Base-by-base conservation (phyloP, 108 stramenopile species). In the Cyclostephanos tholiformis region DNA sequence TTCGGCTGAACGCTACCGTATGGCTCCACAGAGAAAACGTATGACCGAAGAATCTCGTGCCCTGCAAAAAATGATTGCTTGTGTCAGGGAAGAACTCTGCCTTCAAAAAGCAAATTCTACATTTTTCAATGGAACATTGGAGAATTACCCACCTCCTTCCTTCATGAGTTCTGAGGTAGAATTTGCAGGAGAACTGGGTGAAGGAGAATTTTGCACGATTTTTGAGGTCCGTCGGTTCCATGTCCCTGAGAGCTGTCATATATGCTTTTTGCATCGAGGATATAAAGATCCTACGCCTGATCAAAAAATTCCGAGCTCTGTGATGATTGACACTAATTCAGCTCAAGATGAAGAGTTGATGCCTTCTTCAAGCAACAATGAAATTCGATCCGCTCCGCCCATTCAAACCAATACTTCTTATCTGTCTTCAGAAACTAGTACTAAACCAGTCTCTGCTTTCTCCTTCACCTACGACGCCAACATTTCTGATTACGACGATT, bases 181-280 rank as follows among this genome's bases (percentile, higher is more conserved):
- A 14, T 38, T 78, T 2, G 88, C 75, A 14, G 50, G 57, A 25
- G 35, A 60, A n/a, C 58, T 91, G 39, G 91, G 91, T 11, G 58
- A 61, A 9, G 91, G 91, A 23, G 91, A 87, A 20, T 92, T 88
- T 76, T 79, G 86, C 16, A 64, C 72, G 27, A 87, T 92, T 11
- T 69, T 58, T 60, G 88, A 89, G 73, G 76, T 92, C 22, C 56
- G 36, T 23, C 26, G 35, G 57, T 82, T 82, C 32, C 23, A 67
- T 29, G 75, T 77, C 11, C 53, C 69, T 0, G 81, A 76, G 32
- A 66, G 71, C 23, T 82, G 81, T 59, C 81, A 76, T 27, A 76
- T 82, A 46, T 82, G 81, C 29, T 72, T 82, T 32, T 65, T 82
- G 19, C 75, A 82, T 61, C 46, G 72, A 26, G 71, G 71, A 11